Conservation (phyloP, 2,329 filamentous ascomycete genomes). For the Septoria petroselini region DNA sequence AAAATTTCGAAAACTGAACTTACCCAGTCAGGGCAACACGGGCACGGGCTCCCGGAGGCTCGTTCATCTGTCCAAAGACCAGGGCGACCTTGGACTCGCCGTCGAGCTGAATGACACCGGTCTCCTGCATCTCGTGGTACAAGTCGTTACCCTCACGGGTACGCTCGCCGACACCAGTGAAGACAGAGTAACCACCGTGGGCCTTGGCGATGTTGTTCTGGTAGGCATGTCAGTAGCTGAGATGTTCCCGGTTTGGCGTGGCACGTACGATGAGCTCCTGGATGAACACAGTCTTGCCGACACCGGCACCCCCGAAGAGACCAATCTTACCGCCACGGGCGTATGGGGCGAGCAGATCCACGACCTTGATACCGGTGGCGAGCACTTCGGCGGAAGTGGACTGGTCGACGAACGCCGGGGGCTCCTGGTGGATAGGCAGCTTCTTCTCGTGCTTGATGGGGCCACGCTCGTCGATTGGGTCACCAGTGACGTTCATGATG, state of each 20-base stretch:
- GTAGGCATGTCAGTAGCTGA: conserved; percentile 30
- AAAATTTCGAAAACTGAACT: conserved; percentile 1
- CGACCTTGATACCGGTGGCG: conserved; percentile 99
- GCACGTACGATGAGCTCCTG: conserved; percentile 87
- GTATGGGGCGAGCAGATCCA: conserved; percentile 97
- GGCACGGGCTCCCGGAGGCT: conserved; percentile 98
- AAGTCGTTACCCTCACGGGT: conserved; percentile 99
- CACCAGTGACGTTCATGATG: conserved; percentile 99
- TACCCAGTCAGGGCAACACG: conserved; percentile 95
- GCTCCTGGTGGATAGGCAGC: conserved; percentile 88
- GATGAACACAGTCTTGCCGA: conserved; percentile 99
- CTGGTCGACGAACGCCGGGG: conserved; percentile 90
- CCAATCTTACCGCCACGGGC: conserved; percentile 99
- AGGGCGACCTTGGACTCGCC: conserved; percentile 99
- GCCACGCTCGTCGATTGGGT: conserved; percentile 98
- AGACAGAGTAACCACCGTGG: conserved; percentile 99
- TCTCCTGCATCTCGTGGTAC: conserved; percentile 99
- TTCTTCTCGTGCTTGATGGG: conserved; percentile 91
- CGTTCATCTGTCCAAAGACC: conserved; percentile 99
- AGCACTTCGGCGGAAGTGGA: conserved; percentile 95
- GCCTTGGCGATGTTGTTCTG: conserved; percentile 99
- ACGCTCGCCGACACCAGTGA: conserved; percentile 99
- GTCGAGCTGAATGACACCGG: conserved; percentile 97
- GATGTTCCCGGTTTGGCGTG: background rate
- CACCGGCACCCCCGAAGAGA: conserved; percentile 99